Base-by-base conservation (phyloP, 2,329 filamentous ascomycete genomes). In the Xylaria sp. region DNA sequence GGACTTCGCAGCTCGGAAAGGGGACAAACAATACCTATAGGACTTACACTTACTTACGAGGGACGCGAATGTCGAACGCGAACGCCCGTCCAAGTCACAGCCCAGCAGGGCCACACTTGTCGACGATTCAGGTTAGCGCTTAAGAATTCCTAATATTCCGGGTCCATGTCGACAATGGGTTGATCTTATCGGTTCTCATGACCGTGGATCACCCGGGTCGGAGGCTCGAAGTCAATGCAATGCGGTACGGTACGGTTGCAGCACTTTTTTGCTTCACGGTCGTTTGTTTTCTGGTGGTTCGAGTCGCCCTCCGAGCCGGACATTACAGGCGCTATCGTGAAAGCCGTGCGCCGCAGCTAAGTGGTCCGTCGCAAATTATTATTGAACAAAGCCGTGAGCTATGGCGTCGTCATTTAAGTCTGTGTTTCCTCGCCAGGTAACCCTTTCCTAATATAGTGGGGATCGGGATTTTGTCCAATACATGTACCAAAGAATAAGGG, bases 391-490 rank as follows among this genome's bases (percentile, higher is more conserved):
- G 29, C 29, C 16, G 16, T 26, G 16, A 34, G 29, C 29, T 34
- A 34, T 26, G 16, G 37, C 50, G 41, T 52, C 48, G 49, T 60
- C 54, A 54, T 61, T 59, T 59, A 44, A 59, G 51, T 55, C 52
- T 50, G 34, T 45, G 45, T 45, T 48, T 44, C 21, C 29, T 45
- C 37, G 26, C 48, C 40, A 20, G 42, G 26, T 34, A 24, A 9
- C 44, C 24, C 29, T 34, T n/a, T 34, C 29, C 29, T 34, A 34
- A 13, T 34, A 6, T 34, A 11, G 29, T 34, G 29, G 29, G 16
- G 29, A 34, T 13, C 24, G 9, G 29, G 29, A 7, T 34, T 34
- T 13, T 34, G 6, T 11, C 29, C 29, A 26, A 26, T 26, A 5
- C 9, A 9, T 9, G 16, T 34, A 11, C 29, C 29, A 34, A 13